A percentile compares a stretch with the other conserved stretches of the same genome.
These are phyloP conservation scores for Clohesyomyces aquaticus DNA, from an alignment of 495 filamentous ascomycete genomes.

Conservation along the genomic window DNA sequence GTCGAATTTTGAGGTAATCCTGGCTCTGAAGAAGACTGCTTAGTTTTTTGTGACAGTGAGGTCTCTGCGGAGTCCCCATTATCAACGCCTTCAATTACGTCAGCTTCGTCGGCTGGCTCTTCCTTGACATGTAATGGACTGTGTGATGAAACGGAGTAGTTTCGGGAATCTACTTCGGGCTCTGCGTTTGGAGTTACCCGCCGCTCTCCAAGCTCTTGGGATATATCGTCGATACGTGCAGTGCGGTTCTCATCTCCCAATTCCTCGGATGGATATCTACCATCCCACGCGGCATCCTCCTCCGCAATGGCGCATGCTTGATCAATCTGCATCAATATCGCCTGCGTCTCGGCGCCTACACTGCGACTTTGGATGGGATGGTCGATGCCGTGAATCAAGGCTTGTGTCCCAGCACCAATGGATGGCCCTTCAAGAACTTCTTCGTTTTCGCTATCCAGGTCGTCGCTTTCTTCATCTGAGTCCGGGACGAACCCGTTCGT, in stretches of 20 bases:
- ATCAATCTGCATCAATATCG: constrained; percentile 27
- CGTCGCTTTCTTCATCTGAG: constrained; percentile 31
- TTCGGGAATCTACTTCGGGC: background rate
- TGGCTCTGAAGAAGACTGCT: too few relatives aligned
- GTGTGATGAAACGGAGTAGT: background rate
- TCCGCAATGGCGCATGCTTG: constrained; percentile 26
- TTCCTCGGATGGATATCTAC: constrained; percentile 22
- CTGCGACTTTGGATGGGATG: background rate
- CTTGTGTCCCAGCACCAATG: constrained; percentile 26
- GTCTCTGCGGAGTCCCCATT: background rate
- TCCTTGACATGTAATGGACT: constrained; percentile 3
- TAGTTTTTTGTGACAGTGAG: background rate
- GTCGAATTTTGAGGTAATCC: too few relatives aligned
- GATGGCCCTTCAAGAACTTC: background rate
- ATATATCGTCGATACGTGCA: background rate
- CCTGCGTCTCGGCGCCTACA: constrained; percentile 30
- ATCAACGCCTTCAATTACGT: background rate
- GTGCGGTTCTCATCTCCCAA: background rate
- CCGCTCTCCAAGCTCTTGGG: constrained; percentile 11
- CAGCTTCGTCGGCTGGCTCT: background rate
- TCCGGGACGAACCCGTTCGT: constrained; percentile 18
- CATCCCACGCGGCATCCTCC: constrained; percentile 1
- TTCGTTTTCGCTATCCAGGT: constrained; percentile 3
- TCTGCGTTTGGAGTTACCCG: background rate
- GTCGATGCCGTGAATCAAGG: constrained; percentile 17